Conservation (phyloP, 768 basidiomycete species). For the Boletus vinaceobasis region DNA sequence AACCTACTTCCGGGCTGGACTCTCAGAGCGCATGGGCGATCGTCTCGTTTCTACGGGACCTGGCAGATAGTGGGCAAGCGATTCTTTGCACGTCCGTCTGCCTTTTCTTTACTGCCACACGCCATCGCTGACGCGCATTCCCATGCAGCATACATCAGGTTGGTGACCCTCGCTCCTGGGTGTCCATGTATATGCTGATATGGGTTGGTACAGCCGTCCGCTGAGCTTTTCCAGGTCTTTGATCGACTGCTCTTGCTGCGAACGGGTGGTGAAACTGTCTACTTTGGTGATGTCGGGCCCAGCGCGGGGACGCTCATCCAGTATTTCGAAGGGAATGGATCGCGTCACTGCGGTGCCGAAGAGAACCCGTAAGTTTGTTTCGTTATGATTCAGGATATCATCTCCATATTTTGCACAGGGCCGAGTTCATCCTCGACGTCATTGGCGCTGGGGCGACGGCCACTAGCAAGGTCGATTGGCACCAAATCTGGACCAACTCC, state of each 20-base stretch:
- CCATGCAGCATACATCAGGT: constrained; percentile 41
- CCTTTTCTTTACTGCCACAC: not conserved
- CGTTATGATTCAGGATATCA: constrained; percentile 44
- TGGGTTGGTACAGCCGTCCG: constrained; percentile 54
- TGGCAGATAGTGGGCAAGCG: constrained; percentile 75
- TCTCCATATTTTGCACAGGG: constrained; percentile 34
- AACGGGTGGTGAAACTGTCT: constrained; percentile 69
- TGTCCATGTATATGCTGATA: not conserved
- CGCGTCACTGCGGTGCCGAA: constrained; percentile 52
- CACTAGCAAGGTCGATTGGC: constrained; percentile 55
- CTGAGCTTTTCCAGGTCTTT: constrained; percentile 78
- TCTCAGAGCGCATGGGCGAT: constrained; percentile 88
- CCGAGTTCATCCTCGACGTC: constrained; percentile 65
- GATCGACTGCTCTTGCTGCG: constrained; percentile 75
- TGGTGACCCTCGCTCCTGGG: not conserved
- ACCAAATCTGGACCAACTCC: constrained; percentile 54
- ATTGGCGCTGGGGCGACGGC: constrained; percentile 74
- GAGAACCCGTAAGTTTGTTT: constrained; percentile 59
- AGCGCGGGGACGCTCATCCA: constrained; percentile 58
- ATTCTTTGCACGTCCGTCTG: constrained; percentile 81
- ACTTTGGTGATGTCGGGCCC: constrained; percentile 66
- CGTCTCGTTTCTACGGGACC: constrained; percentile 65
- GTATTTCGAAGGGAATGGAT: constrained; percentile 77
- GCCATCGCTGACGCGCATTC: not conserved
- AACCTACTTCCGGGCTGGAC: constrained; percentile 86